phyloP scores from a whole-genome alignment of 1,284 basidiomycete genomes.

The Lignosus rhinocerotis region DNA sequence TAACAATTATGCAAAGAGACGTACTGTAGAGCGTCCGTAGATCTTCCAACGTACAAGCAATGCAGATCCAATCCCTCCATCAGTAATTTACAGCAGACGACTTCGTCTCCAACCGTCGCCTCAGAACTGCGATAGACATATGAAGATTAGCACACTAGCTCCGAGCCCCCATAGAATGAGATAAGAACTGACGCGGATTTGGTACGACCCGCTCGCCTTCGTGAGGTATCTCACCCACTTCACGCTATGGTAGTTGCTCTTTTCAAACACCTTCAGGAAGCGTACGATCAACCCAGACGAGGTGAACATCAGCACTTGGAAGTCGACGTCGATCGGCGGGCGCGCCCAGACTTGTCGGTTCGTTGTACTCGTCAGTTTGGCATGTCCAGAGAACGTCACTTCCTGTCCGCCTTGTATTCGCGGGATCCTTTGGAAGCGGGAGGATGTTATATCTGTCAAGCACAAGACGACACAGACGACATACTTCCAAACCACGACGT shows the following conservation, averaged over 20 bases:
- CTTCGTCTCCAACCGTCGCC: not conserved
- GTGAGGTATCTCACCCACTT: conserved; percentile 94
- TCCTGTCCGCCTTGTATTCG: conserved; percentile 93
- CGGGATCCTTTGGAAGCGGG: conserved; percentile 67
- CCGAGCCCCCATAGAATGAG: too few relatives aligned
- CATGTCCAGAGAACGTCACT: conserved; percentile 83
- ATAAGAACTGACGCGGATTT: conserved; percentile 63
- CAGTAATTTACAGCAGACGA: not conserved
- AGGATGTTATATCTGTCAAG: not conserved
- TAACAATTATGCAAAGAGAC: not conserved
- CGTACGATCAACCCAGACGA: conserved; percentile 94
- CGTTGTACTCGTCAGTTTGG: conserved; percentile 84
- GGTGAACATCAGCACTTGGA: conserved; percentile 98
- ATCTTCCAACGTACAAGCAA: conserved; percentile 10
- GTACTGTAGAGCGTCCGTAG: not conserved
- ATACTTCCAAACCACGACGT: conserved; percentile 97
- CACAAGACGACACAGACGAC: conserved; percentile 35
- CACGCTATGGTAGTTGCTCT: conserved; percentile 88
- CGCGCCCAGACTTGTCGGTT: conserved; percentile 94
- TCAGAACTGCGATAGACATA: conserved; percentile 24
- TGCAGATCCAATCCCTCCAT: not conserved
- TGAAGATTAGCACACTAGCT: not conserved
- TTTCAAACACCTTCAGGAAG: conserved; percentile 98
- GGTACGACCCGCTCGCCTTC: conserved; percentile 85
- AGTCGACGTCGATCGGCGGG: conserved; percentile 97